A percentile compares a stretch with the other conserved stretches of the same genome.
These are phyloP conservation scores for Chlamydomonas sp. DNA, from an alignment of 139 green algal genomes.

Conservation along the genomic window DNA sequence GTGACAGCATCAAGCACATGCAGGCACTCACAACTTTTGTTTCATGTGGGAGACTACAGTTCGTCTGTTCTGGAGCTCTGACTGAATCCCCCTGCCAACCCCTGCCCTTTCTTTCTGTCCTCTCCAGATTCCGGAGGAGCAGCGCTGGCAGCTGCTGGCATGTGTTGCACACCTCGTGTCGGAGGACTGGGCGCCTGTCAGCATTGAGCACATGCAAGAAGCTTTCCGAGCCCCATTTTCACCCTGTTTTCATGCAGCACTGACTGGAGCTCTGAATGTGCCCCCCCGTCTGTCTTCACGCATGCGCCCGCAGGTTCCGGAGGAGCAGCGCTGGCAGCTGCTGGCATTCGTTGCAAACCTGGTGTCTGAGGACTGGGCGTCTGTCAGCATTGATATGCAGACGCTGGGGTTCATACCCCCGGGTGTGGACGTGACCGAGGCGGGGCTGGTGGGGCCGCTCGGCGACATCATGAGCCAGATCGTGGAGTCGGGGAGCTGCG, in stretches of 20 bases:
- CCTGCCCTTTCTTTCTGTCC: too few relatives aligned
- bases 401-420: constrained; percentile 62
- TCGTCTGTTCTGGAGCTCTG: too few relatives aligned
- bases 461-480: constrained; percentile 59
- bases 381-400: constrained; percentile 12
- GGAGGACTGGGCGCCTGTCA: constrained; percentile 50
- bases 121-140: not conserved
- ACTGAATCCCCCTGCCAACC: too few relatives aligned
- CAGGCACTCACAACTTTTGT: too few relatives aligned
- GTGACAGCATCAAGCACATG: too few relatives aligned
- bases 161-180: constrained; percentile 85
- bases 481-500: too few relatives aligned
- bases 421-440: constrained; percentile 26
- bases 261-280: too few relatives aligned
- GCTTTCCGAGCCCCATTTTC: too few relatives aligned
- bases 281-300: too few relatives aligned
- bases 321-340: constrained; percentile 35
- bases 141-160: constrained; percentile 59
- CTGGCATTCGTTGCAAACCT: constrained; percentile 92
- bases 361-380: constrained; percentile 56
- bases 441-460: constrained; percentile 56
- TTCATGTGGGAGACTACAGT: too few relatives aligned
- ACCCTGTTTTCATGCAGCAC: too few relatives aligned
- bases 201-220: too few relatives aligned
- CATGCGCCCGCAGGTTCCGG: not conserved